Conservation (phyloP, 1,284 basidiomycete genomes). For the Microbotryomycetes sp. region DNA sequence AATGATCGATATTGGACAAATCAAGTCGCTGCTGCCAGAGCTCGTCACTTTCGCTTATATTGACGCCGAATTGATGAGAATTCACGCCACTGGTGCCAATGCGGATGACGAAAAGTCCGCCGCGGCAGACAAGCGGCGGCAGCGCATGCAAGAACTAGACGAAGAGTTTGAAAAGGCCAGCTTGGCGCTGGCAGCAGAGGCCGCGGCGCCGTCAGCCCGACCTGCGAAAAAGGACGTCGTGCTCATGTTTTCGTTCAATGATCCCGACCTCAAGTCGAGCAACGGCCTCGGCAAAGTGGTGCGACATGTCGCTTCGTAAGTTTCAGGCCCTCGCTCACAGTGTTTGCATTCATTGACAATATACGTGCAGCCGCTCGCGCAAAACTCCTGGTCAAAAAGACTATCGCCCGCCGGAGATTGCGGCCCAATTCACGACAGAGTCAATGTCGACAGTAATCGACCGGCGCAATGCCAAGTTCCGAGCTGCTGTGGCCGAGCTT, state of each 20-base stretch:
- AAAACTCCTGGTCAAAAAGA: not conserved
- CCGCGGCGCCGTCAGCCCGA: slow-evolving; percentile 9
- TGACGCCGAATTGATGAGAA: slow-evolving; percentile 55
- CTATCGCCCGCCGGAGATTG: slow-evolving; percentile 2
- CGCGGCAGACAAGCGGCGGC: slow-evolving; percentile 21
- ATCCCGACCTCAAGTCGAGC: slow-evolving; percentile 40
- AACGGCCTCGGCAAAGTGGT: slow-evolving; percentile 41
- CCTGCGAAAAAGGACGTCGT: slow-evolving; percentile 26
- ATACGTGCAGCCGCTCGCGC: not conserved
- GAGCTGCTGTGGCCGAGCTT: slow-evolving; percentile 65
- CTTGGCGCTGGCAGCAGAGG: slow-evolving; percentile 8
- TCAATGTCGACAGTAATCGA: slow-evolving; percentile 57
- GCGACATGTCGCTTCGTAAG: not conserved
- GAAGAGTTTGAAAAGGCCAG: slow-evolving; percentile 38
- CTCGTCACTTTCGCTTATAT: slow-evolving; percentile 77
- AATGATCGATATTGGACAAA: slow-evolving; percentile 66
- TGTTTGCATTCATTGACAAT: slow-evolving; percentile 1
- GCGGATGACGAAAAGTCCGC: slow-evolving; percentile 11
- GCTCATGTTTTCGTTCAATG: slow-evolving; percentile 43
- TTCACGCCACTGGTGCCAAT: slow-evolving; percentile 46
- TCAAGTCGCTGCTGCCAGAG: slow-evolving; percentile 81
- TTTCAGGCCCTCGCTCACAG: not conserved
- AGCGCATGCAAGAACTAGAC: slow-evolving; percentile 31
- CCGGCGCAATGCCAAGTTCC: slow-evolving; percentile 60
- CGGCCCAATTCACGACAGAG: slow-evolving; percentile 28